phyloP scores from a whole-genome alignment of 805 yeast species.

The Suhomyces pyralidae region DNA sequence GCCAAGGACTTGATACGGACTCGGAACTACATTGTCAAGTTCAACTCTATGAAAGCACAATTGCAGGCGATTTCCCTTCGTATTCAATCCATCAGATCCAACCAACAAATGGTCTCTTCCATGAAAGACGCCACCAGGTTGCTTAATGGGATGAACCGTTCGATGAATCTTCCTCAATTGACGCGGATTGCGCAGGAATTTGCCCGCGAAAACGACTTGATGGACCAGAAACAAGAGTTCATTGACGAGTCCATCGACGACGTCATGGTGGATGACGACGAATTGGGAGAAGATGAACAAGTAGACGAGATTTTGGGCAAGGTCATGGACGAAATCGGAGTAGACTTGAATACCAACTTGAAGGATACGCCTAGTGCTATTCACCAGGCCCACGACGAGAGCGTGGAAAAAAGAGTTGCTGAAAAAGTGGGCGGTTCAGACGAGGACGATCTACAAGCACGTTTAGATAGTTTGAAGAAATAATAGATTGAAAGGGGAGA shows the following conservation, averaged over 20 bases:
- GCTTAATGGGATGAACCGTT: slow-evolving; percentile 80
- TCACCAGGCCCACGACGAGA: slow-evolving; percentile 33
- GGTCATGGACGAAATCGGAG: slow-evolving; percentile 94
- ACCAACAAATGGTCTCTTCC: slow-evolving; percentile 91
- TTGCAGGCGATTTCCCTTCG: slow-evolving; percentile 90
- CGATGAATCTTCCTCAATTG: slow-evolving; percentile 87
- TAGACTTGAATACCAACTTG: slow-evolving; percentile 60
- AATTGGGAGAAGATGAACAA: slow-evolving; percentile 82
- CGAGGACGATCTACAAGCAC: slow-evolving; percentile 86
- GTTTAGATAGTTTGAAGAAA: slow-evolving; percentile 76
- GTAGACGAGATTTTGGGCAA: slow-evolving; percentile 87
- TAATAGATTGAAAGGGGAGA: slow-evolving; percentile 8
- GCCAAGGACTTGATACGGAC: slow-evolving; percentile 95
- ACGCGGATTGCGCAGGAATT: slow-evolving; percentile 92
- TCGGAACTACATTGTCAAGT: slow-evolving; percentile 76
- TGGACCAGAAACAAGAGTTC: slow-evolving; percentile 98
- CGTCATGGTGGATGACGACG: slow-evolving; percentile 74
- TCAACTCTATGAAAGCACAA: slow-evolving; percentile 91
- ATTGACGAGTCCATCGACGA: slow-evolving; percentile 98
- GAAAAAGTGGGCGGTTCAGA: slow-evolving; percentile 53
- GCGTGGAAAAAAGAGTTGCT: slow-evolving; percentile 42
- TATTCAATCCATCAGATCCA: slow-evolving; percentile 87
- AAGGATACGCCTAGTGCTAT: slow-evolving; percentile 44
- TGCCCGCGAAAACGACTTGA: slow-evolving; percentile 88
- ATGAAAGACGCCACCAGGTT: slow-evolving; percentile 92